Evolutionary conservation across 2,329 filamentous ascomycete species (phyloP).

Genomic region (Apiospora kogelbergensis): DNA sequence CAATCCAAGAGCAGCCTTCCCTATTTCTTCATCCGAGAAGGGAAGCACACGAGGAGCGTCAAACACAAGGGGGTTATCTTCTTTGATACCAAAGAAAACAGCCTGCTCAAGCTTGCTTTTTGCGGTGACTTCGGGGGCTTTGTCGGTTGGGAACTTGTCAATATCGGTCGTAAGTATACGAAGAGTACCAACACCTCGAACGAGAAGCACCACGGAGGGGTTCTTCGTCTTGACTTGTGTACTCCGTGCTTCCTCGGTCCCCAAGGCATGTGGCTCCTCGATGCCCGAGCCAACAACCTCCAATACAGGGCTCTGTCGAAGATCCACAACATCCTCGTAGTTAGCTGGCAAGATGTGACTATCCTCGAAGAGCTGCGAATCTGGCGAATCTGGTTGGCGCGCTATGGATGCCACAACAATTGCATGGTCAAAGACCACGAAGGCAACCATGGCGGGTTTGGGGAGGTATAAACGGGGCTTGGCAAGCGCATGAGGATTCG

Average conservation of each 20-base stretch:
- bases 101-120: conserved; percentile 93
- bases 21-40: conserved; percentile 70
- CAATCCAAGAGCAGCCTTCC: conserved; percentile 73
- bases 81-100: conserved; percentile 83
- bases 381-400: conserved; percentile 66
- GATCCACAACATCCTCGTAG: conserved; percentile 86
- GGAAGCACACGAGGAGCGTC: conserved; percentile 63
- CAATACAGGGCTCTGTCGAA: conserved; percentile 64
- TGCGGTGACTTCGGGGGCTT: conserved; percentile 67
- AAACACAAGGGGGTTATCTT: conserved; percentile 87
- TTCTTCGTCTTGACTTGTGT: conserved; percentile 59
- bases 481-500: conserved; percentile 40
- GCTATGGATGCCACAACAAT: conserved; percentile 75
- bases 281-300: conserved; percentile 65
- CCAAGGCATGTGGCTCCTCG: conserved; percentile 53
- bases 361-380: conserved; percentile 71
- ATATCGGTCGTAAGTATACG: conserved; percentile 59
- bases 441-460: conserved; percentile 75
- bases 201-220: conserved; percentile 60
- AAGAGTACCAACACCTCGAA: conserved; percentile 62
- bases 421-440: conserved; percentile 76
- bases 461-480: conserved; percentile 75
- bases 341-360: conserved; percentile 61
- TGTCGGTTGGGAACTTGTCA: conserved; percentile 58
- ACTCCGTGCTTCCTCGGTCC: conserved; percentile 47